Evolutionary conservation across 495 filamentous ascomycete species (phyloP), one percentile per base, ranked within the genome.

Genomic region (Neurospora sp.): DNA sequence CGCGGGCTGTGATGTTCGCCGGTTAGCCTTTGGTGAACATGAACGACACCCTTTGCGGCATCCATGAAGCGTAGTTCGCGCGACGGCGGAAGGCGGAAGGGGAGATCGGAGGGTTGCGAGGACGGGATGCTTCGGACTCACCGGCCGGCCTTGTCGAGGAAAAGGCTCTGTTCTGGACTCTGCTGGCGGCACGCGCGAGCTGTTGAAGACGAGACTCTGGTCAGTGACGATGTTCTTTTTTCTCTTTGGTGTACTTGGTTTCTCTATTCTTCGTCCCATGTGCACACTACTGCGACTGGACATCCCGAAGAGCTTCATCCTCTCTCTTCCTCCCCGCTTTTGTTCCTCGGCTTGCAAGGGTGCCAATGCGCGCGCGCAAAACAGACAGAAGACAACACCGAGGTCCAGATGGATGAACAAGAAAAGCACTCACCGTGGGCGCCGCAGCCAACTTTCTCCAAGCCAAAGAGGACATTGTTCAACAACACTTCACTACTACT

Each of bases 91-190:
- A 35, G 53, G 53, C 53, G 27, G 53, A 18, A 31, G 27, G 14
- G 53, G 27, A 12, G 6, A 61, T 61, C 53, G 53, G 53, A 18
- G 53, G 22, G 47, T 40, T 7, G 53, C 6, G 53, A 14, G 47
- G 70, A 71, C 53, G 69, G 44, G 39, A 38, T 53, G 53, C 53
- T 65, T 65, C 53, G 53, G 39, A 81, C 89, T 75, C 89, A 94
- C 92, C 91, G 73, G 89, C 90, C 47, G 94, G 91, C 74, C 90
- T 87, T 71, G 95, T 94, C 53, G 92, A 92, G 72, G 95, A 96
- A 85, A 99, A 98, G 31, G 88, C 83, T 79, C 94, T 89, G 75
- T 85, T 86, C 79, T 92, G 87, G 77, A 71, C 80, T 75, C 70
- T 75, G 68, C 75, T 80, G 45, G 82, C 76, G 77, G 80, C 80